These are phyloP conservation scores for Jackrogersella multiformis DNA, from an alignment of 495 filamentous ascomycete species.

Conservation along the genomic window DNA sequence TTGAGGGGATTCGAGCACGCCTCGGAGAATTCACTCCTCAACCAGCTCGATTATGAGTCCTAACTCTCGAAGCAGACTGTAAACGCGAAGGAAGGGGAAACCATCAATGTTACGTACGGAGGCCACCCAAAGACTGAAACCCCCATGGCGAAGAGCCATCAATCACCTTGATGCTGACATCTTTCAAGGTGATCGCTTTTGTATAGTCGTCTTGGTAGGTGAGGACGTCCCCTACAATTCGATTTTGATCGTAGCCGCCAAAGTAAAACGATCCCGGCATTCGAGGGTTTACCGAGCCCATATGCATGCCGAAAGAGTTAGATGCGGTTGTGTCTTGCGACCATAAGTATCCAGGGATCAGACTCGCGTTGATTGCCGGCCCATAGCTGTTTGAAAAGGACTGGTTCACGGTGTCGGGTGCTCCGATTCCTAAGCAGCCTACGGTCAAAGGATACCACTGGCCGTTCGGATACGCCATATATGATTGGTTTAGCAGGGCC, in stretches of 20 bases:
- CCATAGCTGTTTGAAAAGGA: constrained; percentile 34
- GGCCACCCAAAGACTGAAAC: constrained; percentile 46
- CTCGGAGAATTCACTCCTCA: background rate
- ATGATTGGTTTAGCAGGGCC: constrained; percentile 33
- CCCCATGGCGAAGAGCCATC: constrained; percentile 55
- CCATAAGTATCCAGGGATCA: constrained; percentile 44
- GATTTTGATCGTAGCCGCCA: constrained; percentile 62
- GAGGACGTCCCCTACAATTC: constrained; percentile 48
- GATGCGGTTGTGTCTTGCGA: constrained; percentile 54
- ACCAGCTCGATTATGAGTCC: background rate
- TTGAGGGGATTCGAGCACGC: too few relatives aligned
- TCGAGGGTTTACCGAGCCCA: constrained; percentile 55
- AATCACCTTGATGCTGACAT: constrained; percentile 55
- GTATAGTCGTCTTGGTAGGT: constrained; percentile 45
- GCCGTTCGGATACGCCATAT: constrained; percentile 45
- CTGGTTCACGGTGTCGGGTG: constrained; percentile 45
- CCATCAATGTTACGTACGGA: constrained; percentile 24
- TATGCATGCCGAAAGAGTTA: constrained; percentile 63
- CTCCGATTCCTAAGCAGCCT: constrained; percentile 51
- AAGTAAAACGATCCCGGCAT: constrained; percentile 57
- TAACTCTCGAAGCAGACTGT: background rate
- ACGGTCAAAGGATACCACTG: constrained; percentile 49
- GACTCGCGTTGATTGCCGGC: constrained; percentile 47
- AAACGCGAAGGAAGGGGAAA: background rate
- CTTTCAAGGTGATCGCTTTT: constrained; percentile 47